A percentile compares a stretch with the other conserved stretches of the same genome.
Conservation (phyloP, 139 green algal genomes). For the Tetratostichococcus sp. region DNA sequence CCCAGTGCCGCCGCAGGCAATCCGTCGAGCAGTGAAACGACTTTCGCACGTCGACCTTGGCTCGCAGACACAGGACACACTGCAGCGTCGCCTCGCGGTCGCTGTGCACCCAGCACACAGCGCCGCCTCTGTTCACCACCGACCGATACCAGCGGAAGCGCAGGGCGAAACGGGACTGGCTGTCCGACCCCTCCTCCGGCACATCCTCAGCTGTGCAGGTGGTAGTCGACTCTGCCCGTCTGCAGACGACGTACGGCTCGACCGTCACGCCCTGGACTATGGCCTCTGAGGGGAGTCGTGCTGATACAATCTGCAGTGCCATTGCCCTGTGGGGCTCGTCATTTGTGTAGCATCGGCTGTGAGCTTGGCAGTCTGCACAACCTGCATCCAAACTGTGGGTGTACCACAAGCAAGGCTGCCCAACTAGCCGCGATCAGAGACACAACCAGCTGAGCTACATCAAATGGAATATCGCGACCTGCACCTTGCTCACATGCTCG, state of each 20-base stretch:
- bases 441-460: too few species aligned
- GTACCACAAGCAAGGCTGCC: too few species aligned
- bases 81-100: slow-evolving; percentile 83
- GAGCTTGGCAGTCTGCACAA: too few species aligned
- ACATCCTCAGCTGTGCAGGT: slow-evolving; percentile 66
- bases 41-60: slow-evolving; percentile 62
- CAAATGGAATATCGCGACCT: too few species aligned
- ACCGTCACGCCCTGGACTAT: slow-evolving; percentile 69
- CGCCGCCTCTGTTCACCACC: slow-evolving; percentile 62
- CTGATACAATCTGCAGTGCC: slow-evolving; percentile 27
- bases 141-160: slow-evolving; percentile 85
- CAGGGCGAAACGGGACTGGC: slow-evolving; percentile 63
- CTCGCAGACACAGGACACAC: slow-evolving; percentile 84
- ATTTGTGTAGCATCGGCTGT: too few species aligned
- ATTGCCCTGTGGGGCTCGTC: background rate
- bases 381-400: too few species aligned
- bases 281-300: slow-evolving; percentile 65
- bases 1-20: slow-evolving; percentile 88
- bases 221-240: slow-evolving; percentile 58
- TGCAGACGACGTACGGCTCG: slow-evolving; percentile 84
- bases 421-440: too few species aligned
- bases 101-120: slow-evolving; percentile 82
- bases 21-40: slow-evolving; percentile 89
- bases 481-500: too few species aligned
- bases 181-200: slow-evolving; percentile 58